These are phyloP conservation scores for Abrus pulchellus DNA, from an alignment of 306 rosid species.

Conservation along the genomic window DNA sequence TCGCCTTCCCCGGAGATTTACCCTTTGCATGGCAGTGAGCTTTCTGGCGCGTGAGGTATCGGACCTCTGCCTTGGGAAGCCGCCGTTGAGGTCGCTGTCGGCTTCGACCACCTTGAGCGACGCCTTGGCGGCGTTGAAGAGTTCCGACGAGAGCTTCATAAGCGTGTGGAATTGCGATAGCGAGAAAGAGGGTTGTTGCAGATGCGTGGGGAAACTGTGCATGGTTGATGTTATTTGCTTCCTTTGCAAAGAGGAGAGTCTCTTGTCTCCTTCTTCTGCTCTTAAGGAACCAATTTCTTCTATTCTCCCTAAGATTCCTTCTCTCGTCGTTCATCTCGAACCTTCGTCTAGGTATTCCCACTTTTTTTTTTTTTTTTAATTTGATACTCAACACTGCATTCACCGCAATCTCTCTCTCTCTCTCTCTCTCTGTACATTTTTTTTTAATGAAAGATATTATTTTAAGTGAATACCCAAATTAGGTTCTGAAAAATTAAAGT, in stretches of 20 bases:
- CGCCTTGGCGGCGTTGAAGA: slow-evolving; percentile 69
- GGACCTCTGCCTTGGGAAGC: slow-evolving; percentile 98
- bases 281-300: slow-evolving; percentile 71
- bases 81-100: slow-evolving; percentile 79
- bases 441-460: not conserved
- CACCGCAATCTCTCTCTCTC: not conserved
- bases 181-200: slow-evolving; percentile 44
- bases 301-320: slow-evolving; percentile 56
- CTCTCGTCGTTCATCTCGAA: slow-evolving; percentile 69
- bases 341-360: slow-evolving; percentile 76
- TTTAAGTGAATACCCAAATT: not conserved
- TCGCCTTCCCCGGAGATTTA: not conserved
- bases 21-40: slow-evolving; percentile 92
- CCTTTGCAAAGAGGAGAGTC: slow-evolving; percentile 64
- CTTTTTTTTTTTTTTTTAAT: not conserved
- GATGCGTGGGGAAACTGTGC: slow-evolving; percentile 83
- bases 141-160: slow-evolving; percentile 72
- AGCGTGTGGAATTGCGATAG: slow-evolving; percentile 82
- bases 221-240: slow-evolving; percentile 85
- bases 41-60: slow-evolving; percentile 80
- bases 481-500: no score
- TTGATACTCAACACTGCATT: not conserved
- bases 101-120: slow-evolving; percentile 76
- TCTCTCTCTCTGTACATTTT: not conserved
- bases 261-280: slow-evolving; percentile 73